Evolutionary conservation across 2,329 filamentous ascomycete genomes (phyloP).

Genomic region (Sporothrix curviconia): DNA sequence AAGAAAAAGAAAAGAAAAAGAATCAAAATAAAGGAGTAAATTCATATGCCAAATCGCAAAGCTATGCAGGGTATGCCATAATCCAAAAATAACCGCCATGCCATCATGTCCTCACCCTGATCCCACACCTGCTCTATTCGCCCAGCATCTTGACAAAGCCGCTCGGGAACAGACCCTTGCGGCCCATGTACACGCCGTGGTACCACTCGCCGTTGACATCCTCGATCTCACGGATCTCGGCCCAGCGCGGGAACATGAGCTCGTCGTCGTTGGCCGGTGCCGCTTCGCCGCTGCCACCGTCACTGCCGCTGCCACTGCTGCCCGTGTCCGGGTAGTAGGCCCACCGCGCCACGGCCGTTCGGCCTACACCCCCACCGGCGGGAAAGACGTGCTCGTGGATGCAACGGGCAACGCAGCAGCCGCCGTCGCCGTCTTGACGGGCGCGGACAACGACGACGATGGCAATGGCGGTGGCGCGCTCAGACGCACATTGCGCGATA

Average conservation of each 20-base stretch:
- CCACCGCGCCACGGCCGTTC: constrained; percentile 61
- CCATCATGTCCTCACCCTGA: not conserved
- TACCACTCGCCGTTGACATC: constrained; percentile 90
- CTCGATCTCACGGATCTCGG: constrained; percentile 75
- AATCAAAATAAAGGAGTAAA: no score
- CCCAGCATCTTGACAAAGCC: constrained; percentile 51
- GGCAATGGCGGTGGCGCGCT: no score
- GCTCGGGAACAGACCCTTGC: constrained; percentile 71
- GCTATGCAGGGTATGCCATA: not conserved
- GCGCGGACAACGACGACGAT: no score
- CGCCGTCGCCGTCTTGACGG: not conserved
- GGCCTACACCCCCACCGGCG: constrained; percentile 70
- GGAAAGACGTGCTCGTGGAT: constrained; percentile 42
- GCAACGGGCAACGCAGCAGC: constrained; percentile 23
- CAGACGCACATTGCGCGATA: constrained; percentile 44
- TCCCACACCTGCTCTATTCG: not conserved
- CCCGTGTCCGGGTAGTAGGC: constrained; percentile 63
- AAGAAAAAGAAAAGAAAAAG: not conserved
- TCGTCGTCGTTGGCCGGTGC: constrained; percentile 54
- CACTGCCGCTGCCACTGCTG: constrained; percentile 50
- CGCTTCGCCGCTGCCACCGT: no score
- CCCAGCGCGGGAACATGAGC: constrained; percentile 73
- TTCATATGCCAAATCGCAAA: not conserved
- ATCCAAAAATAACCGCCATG: not conserved
- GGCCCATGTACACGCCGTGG: constrained; percentile 77